phyloP scores from a whole-genome alignment of 108 stramenopile species.

The Nannochloropsis gaditana region DNA sequence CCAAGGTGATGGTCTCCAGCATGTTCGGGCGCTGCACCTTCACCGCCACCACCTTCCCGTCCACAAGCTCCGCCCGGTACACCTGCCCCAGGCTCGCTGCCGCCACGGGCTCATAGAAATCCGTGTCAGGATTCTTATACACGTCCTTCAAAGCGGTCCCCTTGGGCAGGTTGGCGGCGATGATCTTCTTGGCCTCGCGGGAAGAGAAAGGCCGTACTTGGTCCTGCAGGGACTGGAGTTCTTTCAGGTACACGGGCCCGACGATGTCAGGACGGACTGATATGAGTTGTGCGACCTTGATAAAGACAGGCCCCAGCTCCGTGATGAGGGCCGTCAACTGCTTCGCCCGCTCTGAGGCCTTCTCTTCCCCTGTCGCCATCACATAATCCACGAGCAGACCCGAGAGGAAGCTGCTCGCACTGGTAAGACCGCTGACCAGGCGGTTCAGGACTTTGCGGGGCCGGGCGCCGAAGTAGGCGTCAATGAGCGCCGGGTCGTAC shows the following conservation, averaged over 20 bases:
- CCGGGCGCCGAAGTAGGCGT: constrained; percentile 34
- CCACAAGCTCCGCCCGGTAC: constrained; percentile 34
- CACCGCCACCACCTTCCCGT: constrained; percentile 69
- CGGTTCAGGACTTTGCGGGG: constrained; percentile 33
- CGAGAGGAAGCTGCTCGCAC: constrained; percentile 54
- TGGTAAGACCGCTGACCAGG: constrained; percentile 24
- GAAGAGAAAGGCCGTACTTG: constrained; percentile 72
- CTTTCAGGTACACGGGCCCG: constrained; percentile 67
- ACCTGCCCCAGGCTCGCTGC: constrained; percentile 83
- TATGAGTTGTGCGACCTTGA: constrained; percentile 72
- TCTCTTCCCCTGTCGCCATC: constrained; percentile 55
- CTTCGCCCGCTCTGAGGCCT: constrained; percentile 64
- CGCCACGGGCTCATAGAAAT: constrained; percentile 79
- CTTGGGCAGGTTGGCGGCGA: constrained; percentile 59
- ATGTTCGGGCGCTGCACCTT: constrained; percentile 92
- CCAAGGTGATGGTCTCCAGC: constrained; percentile 82
- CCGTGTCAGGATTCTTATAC: constrained; percentile 49
- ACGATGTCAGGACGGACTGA: constrained; percentile 76
- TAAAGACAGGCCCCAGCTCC: constrained; percentile 74
- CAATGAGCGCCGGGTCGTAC: constrained; percentile 30
- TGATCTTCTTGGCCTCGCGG: constrained; percentile 56
- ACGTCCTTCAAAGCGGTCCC: constrained; percentile 45
- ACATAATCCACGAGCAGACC: constrained; percentile 71
- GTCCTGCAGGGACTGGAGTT: constrained; percentile 73
- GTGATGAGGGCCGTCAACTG: constrained; percentile 61